Base-by-base conservation (phyloP, 805 yeast species). In the Danielozyma ontarioensis region DNA sequence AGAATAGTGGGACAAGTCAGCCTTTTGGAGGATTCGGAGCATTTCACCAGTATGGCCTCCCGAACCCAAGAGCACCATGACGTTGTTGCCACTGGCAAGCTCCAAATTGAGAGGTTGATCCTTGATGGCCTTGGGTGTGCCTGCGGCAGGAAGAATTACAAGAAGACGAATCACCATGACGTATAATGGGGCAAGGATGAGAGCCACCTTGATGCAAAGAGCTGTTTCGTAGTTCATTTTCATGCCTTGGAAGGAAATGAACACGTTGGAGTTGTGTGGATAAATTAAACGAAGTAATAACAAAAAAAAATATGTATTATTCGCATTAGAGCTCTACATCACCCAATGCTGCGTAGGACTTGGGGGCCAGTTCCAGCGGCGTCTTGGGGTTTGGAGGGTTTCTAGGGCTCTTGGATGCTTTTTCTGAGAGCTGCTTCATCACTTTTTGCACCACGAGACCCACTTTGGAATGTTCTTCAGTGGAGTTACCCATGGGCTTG, bases 1-100 rank as follows among this genome's bases (percentile, higher is more conserved):
- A 4, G 50, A 33, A 17, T 62, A 44, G 11, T 29, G 29, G 2
- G 33, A 19, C n/a, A 57, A 35, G 15, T 63, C 49, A 29, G 72
- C 59, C 25, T 65, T 64, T 4, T 51, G 39, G 7, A 86, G 53
- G 13, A 90, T 64, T 17, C 89, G 64, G n/a, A 89, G 55, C 94
- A 90, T 86, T 55, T 90, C 97, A 1, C 96, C 97, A 0, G 97
- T 88, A 50, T 88, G 97, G 2, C 97, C 97, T 1, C 98, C 98
- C 0, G 96, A 87, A 0, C 97, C 97, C 8, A 90, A 59, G n/a
- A 87, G 68, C 1, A 83, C 63, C 72, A 83, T 70, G 16, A 76
- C 37, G 27, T 56, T 57, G n/a, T n/a, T n/a, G n/a, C n/a, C n/a
- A 6, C 22, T 10, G 25, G 10, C 6, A 13, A 10, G 25, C 13